A percentile compares a stretch with the other conserved stretches of the same genome.
Evolutionary conservation across 2,329 filamentous ascomycete genomes (phyloP).

Genomic region (Ophiostoma australiae): DNA sequence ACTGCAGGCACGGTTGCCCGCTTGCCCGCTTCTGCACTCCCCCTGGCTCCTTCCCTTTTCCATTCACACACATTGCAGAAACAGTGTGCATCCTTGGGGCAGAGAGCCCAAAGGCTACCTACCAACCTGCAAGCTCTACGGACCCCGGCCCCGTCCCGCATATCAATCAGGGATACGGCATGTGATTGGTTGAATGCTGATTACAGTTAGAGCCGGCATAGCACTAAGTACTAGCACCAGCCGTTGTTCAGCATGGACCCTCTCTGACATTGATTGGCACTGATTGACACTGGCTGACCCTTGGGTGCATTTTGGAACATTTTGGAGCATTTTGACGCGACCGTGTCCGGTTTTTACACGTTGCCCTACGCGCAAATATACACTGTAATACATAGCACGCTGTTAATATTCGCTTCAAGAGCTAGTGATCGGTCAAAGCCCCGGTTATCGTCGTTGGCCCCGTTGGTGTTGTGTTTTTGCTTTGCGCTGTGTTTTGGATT

Average conservation of each 20-base stretch:
- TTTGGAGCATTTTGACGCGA: background rate
- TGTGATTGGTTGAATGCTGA: conserved; percentile 25
- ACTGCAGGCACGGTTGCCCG: background rate
- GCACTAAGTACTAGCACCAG: conserved; percentile 3
- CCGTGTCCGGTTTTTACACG: background rate
- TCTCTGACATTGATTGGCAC: background rate
- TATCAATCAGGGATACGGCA: conserved; percentile 26
- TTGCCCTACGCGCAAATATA: background rate
- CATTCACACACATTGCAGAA: background rate
- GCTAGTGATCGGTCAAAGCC: background rate
- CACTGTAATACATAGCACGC: background rate
- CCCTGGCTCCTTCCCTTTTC: conserved; percentile 10
- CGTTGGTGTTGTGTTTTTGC: background rate
- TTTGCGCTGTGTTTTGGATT: background rate
- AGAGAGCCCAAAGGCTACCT: background rate
- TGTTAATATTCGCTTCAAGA: background rate
- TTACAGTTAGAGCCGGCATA: conserved; percentile 6
- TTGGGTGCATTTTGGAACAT: background rate
- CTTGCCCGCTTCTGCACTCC: background rate
- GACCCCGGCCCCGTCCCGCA: conserved; percentile 23
- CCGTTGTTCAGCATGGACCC: conserved; percentile 1
- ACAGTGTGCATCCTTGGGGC: background rate
- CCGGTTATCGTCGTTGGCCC: background rate
- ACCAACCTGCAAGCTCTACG: conserved; percentile 20
- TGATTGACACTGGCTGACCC: background rate